These are phyloP conservation scores for Heliosperma pusillum DNA, from an alignment of 148 eudicot species.

Conservation along the genomic window DNA sequence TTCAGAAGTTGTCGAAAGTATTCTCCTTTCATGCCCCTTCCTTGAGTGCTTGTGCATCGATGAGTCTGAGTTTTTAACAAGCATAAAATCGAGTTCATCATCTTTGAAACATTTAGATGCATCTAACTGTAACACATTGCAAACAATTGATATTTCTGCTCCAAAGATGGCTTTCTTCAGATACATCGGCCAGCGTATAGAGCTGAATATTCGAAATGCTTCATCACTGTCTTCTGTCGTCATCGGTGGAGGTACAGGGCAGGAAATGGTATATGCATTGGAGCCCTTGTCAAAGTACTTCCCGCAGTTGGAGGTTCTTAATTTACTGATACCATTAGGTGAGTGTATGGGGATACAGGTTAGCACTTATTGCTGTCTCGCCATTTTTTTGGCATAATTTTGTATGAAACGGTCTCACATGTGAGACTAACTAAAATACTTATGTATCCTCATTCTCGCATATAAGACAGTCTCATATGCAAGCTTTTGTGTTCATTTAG, in stretches of 20 bases:
- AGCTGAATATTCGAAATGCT: slow-evolving; percentile 7
- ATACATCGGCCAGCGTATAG: neutral
- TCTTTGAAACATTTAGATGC: slow-evolving; percentile 9
- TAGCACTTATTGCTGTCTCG: neutral
- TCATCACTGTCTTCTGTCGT: neutral
- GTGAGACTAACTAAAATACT: too few species aligned
- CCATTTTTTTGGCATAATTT: too few species aligned
- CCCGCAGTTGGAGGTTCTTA: slow-evolving; percentile 17
- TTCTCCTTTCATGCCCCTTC: slow-evolving; percentile 7
- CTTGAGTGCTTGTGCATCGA: neutral
- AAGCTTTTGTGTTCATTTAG: too few species aligned
- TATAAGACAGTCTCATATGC: too few species aligned
- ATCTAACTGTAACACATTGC: neutral
- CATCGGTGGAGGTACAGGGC: neutral
- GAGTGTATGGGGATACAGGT: neutral
- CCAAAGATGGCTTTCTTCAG: neutral
- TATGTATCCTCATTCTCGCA: too few species aligned
- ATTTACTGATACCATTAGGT: neutral
- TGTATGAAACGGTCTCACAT: too few species aligned
- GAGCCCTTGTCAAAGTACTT: slow-evolving; percentile 1
- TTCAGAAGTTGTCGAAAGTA: neutral
- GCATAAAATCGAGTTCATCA: neutral
- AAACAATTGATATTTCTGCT: slow-evolving; percentile 11
- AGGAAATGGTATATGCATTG: neutral
- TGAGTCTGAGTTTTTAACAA: neutral